phyloP scores from a whole-genome alignment of 257 asterid genomes.

The Capsicum chinense region DNA sequence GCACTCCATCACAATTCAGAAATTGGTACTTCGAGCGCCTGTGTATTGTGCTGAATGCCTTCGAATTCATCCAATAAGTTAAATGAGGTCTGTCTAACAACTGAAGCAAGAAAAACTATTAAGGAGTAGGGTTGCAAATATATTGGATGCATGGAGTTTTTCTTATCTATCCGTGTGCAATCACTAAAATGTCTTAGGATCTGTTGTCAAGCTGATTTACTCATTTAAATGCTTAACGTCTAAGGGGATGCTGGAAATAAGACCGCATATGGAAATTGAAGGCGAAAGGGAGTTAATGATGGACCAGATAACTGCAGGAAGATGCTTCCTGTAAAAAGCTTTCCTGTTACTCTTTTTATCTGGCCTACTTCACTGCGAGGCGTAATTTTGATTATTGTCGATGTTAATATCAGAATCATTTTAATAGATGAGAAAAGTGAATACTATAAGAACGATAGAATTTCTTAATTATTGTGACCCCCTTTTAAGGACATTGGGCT shows the following conservation, averaged over 20 bases:
- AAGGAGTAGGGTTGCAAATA: neutral
- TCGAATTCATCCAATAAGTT: neutral
- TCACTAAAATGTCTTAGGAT: neutral
- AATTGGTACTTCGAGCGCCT: neutral
- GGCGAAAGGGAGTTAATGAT: neutral
- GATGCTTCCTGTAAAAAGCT: neutral
- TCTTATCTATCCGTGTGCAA: neutral
- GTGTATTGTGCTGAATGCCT: neutral
- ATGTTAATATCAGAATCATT: neutral
- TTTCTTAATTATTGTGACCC: neutral
- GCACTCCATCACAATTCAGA: neutral
- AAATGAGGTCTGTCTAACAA: neutral
- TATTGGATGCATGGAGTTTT: neutral
- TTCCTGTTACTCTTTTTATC: neutral
- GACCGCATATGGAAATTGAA: neutral
- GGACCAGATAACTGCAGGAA: slow-evolving; percentile 18
- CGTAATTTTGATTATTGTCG: neutral
- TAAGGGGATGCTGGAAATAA: neutral
- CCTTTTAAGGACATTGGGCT: neutral
- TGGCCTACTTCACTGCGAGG: neutral
- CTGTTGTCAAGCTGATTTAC: neutral
- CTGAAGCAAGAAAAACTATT: neutral
- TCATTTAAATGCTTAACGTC: neutral
- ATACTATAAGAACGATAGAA: neutral
- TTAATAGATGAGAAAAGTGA: neutral